phyloP scores from a whole-genome alignment of 768 basidiomycete genomes.

The Phlegmacium glaucopus region DNA sequence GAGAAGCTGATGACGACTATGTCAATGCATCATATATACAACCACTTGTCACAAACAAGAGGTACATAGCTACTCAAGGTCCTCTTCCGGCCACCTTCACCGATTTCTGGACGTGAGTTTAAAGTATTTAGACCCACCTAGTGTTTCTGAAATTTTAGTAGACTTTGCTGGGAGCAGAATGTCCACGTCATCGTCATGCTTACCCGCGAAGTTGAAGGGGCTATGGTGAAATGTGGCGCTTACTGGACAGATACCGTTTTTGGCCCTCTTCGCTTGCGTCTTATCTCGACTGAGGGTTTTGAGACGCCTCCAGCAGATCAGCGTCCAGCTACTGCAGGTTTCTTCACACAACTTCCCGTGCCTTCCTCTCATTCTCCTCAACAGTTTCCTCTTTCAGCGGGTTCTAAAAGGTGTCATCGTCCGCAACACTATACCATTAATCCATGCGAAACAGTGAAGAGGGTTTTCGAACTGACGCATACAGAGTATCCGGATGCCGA shows the following conservation, averaged over 20 bases:
- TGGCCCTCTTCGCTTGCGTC: constrained; percentile 65
- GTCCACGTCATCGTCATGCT: constrained; percentile 97
- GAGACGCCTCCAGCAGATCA: constrained; percentile 17
- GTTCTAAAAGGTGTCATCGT: constrained; percentile 11
- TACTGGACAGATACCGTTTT: constrained; percentile 79
- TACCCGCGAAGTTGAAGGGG: constrained; percentile 86
- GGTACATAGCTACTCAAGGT: constrained; percentile 96
- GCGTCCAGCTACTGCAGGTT: constrained; percentile 20
- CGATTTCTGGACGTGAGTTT: constrained; percentile 91
- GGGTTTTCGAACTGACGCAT: constrained; percentile 69
- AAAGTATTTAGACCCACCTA: neutral
- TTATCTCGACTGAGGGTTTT: constrained; percentile 34
- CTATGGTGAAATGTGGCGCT: constrained; percentile 84
- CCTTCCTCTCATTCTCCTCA: constrained; percentile 7
- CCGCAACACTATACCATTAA: constrained; percentile 23
- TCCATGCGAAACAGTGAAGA: constrained; percentile 39
- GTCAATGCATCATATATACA: constrained; percentile 95
- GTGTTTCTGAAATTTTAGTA: constrained; percentile 22
- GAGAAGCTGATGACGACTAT: constrained; percentile 65
- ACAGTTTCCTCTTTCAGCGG: constrained; percentile 13
- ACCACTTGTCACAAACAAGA: constrained; percentile 73
- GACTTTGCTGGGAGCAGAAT: constrained; percentile 91
- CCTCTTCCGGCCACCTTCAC: constrained; percentile 84
- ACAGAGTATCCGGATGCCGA: constrained; percentile 53
- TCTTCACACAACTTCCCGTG: constrained; percentile 31